Conservation (phyloP, 805 yeast genomes). For the Saturnispora mendoncae region DNA sequence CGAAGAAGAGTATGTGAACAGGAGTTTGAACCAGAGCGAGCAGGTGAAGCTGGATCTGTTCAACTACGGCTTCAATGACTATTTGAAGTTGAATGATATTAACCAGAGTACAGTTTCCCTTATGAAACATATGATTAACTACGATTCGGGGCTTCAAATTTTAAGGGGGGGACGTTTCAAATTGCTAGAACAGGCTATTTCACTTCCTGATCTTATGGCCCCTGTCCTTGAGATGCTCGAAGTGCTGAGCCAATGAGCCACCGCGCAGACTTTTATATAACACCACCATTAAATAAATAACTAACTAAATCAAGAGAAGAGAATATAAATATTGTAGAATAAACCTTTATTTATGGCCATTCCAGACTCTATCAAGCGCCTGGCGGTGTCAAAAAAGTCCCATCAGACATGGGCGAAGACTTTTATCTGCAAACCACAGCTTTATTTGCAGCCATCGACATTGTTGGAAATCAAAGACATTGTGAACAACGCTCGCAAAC, state of each 20-base stretch:
- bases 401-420: constrained; percentile 91
- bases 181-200: constrained; percentile 26
- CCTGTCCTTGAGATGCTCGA: constrained; percentile 2
- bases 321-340: not conserved
- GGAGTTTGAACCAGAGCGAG: constrained; percentile 17
- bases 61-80: constrained; percentile 28
- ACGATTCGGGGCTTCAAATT: constrained; percentile 27
- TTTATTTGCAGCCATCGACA: constrained; percentile 67
- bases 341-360: constrained; percentile 9
- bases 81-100: constrained; percentile 31
- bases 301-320: not conserved
- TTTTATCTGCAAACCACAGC: constrained; percentile 64
- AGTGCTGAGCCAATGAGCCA: not conserved
- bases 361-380: constrained; percentile 21
- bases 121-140: constrained; percentile 28
- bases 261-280: constrained; percentile 1
- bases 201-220: constrained; percentile 28
- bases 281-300: not conserved
- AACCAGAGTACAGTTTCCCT: constrained; percentile 32
- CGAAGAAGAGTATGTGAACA: constrained; percentile 11
- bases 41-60: constrained; percentile 27
- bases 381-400: constrained; percentile 32
- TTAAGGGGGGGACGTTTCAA: constrained; percentile 27
- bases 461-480: constrained; percentile 61
- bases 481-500: constrained; percentile 54